These are phyloP conservation scores for Solanum chmielewskii DNA, from an alignment of 257 asterid genomes.

Conservation along the genomic window DNA sequence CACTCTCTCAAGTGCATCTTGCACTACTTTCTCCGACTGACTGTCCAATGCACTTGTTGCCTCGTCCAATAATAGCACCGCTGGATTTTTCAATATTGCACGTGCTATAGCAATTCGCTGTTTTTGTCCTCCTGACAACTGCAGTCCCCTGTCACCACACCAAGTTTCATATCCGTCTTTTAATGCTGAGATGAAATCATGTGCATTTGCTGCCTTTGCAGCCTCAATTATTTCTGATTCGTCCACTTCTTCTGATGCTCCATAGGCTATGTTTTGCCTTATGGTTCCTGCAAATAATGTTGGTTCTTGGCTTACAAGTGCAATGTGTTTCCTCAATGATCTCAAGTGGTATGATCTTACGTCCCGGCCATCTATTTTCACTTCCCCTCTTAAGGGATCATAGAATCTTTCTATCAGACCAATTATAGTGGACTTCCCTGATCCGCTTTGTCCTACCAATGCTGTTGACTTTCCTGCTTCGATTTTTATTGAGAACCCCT, in stretches of 20 bases:
- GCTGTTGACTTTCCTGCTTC: constrained; percentile 81
- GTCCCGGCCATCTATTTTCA: constrained; percentile 66
- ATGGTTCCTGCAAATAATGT: constrained; percentile 65
- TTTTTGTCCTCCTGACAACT: constrained; percentile 86
- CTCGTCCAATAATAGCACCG: constrained; percentile 58
- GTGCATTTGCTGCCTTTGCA: constrained; percentile 77
- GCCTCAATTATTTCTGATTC: constrained; percentile 68
- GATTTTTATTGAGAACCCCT: constrained; percentile 49
- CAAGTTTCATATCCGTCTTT: constrained; percentile 60
- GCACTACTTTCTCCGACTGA: constrained; percentile 73
- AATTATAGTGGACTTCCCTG: constrained; percentile 74
- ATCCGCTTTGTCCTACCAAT: constrained; percentile 83
- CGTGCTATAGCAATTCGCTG: constrained; percentile 82
- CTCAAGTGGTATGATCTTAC: constrained; percentile 48
- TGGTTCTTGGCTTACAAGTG: constrained; percentile 87
- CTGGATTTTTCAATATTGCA: constrained; percentile 60
- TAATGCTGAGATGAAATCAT: constrained; percentile 55
- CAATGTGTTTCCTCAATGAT: constrained; percentile 53
- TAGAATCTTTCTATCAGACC: constrained; percentile 69
- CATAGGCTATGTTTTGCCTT: constrained; percentile 50
- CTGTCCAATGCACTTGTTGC: constrained; percentile 87
- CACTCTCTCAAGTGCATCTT: constrained; percentile 74
- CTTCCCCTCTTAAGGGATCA: constrained; percentile 50
- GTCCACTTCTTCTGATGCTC: constrained; percentile 26
- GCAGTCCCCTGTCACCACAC: constrained; percentile 88